These are phyloP conservation scores for Ziziphus jujuba DNA, from an alignment of 306 rosid species.

Conservation along the genomic window DNA sequence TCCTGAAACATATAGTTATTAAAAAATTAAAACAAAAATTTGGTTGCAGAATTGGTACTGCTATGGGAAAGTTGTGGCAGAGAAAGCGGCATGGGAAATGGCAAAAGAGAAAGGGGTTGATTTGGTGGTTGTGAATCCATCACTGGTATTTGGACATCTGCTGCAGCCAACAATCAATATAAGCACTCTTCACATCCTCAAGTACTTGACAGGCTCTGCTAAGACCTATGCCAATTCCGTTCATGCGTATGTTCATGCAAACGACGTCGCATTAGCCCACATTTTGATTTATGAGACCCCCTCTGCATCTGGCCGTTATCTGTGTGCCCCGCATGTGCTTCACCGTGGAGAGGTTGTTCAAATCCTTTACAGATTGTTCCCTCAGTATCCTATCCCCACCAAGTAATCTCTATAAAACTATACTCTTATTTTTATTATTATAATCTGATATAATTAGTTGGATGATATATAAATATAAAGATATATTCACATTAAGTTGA, in stretches of 20 bases:
- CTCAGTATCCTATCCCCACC: slow-evolving; percentile 77
- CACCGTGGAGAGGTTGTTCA: slow-evolving; percentile 85
- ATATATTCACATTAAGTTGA: no score
- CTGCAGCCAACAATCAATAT: slow-evolving; percentile 73
- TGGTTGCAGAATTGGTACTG: slow-evolving; percentile 94
- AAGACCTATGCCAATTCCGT: slow-evolving; percentile 81
- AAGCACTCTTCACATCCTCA: slow-evolving; percentile 68
- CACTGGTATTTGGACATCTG: slow-evolving; percentile 72
- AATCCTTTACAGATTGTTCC: slow-evolving; percentile 65
- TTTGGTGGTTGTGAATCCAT: slow-evolving; percentile 78
- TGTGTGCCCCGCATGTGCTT: slow-evolving; percentile 66
- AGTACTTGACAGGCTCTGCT: slow-evolving; percentile 74
- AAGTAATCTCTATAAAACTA: slow-evolving; percentile 56
- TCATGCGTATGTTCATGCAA: slow-evolving; percentile 70
- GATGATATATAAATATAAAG: no score
- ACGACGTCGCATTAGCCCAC: slow-evolving; percentile 81
- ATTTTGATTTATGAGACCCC: slow-evolving; percentile 62
- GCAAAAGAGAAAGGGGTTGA: slow-evolving; percentile 69
- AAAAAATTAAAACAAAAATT: no score
- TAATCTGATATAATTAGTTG: no score
- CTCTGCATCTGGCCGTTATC: slow-evolving; percentile 72
- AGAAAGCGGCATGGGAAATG: slow-evolving; percentile 66
- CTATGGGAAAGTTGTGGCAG: slow-evolving; percentile 85
- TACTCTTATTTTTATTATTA: no score
- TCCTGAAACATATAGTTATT: no score